phyloP scores from a whole-genome alignment of 2,329 filamentous ascomycete genomes.

The Magnaporthiopsis rhizophila region DNA sequence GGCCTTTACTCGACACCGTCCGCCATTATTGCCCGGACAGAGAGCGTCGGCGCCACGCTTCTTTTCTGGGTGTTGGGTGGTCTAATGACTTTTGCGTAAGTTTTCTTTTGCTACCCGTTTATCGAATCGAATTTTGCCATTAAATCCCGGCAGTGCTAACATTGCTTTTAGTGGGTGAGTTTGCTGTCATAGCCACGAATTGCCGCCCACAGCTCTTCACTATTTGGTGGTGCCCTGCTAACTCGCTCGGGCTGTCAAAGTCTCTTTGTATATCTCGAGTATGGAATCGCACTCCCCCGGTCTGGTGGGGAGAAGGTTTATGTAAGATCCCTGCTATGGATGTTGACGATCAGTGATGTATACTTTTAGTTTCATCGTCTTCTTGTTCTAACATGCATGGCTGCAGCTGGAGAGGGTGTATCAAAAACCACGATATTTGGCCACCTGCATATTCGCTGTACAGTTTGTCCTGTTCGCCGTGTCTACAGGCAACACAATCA shows the following conservation, averaged over 20 bases:
- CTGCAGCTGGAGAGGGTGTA: constrained; percentile 24
- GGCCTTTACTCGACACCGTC: constrained; percentile 42
- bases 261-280: constrained; percentile 36
- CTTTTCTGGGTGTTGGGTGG: constrained; percentile 41
- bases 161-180: constrained; percentile 16
- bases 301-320: constrained; percentile 32
- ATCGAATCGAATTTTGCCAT: not conserved
- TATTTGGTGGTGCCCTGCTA: too few species aligned
- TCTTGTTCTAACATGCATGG: not conserved
- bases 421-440: constrained; percentile 23
- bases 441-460: constrained; percentile 26
- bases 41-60: constrained; percentile 36
- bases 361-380: constrained; percentile 1
- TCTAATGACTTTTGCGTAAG: constrained; percentile 35
- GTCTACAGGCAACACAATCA: constrained; percentile 25
- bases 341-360: not conserved
- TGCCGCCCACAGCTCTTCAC: too few species aligned
- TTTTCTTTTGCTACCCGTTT: constrained; percentile 19
- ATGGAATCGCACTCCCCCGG: constrained; percentile 37
- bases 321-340: constrained; percentile 24
- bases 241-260: constrained; percentile 6
- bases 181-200: too few species aligned
- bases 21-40: constrained; percentile 32
- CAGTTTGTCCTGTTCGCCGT: constrained; percentile 28
- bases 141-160: constrained; percentile 6